A percentile compares a stretch with the other conserved stretches of the same genome.
phyloP scores from a whole-genome alignment of 2,329 filamentous ascomycete genomes.

The Cladosporium cucumerinum region DNA sequence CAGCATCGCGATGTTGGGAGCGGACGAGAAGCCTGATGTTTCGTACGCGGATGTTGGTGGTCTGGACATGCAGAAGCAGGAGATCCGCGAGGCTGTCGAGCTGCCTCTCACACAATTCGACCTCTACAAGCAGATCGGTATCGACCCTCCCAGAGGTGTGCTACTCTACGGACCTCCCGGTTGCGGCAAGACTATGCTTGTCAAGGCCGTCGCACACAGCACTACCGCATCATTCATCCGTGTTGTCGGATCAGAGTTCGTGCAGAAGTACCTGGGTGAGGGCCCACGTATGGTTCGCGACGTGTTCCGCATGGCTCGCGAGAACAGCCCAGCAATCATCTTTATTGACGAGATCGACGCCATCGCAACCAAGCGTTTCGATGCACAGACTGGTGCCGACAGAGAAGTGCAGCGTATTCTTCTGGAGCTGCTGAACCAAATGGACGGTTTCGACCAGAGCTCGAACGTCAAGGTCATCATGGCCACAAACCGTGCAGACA shows the following conservation, averaged over 20 bases:
- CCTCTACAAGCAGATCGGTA: conserved; percentile 98
- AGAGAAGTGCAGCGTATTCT: conserved; percentile 98
- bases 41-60: conserved; percentile 98
- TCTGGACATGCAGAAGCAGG: conserved; percentile 99
- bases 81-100: conserved; percentile 96
- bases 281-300: conserved; percentile 98
- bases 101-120: conserved; percentile 96
- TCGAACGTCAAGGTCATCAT: conserved; percentile 99
- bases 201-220: conserved; percentile 97
- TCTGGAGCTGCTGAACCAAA: conserved; percentile 95
- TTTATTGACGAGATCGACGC: conserved; percentile 99
- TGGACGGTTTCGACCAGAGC: conserved; percentile 99
- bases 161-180: conserved; percentile 93
- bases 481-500: conserved; percentile 98
- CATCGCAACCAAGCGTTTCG: conserved; percentile 98
- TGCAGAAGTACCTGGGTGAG: conserved; percentile 97
- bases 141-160: conserved; percentile 94
- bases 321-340: conserved; percentile 97
- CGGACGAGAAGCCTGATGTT: conserved; percentile 96
- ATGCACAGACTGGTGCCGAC: conserved; percentile 96
- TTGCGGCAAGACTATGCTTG: conserved; percentile 94
- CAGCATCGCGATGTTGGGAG: conserved; percentile 95
- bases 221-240: conserved; percentile 98
- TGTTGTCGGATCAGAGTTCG: conserved; percentile 96
- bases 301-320: conserved; percentile 97